Percentiles rank a stretch among this genome's conserved stretches.
Conservation (phyloP, 495 filamentous ascomycete species). For the Talaromyces trachyspermus region DNA sequence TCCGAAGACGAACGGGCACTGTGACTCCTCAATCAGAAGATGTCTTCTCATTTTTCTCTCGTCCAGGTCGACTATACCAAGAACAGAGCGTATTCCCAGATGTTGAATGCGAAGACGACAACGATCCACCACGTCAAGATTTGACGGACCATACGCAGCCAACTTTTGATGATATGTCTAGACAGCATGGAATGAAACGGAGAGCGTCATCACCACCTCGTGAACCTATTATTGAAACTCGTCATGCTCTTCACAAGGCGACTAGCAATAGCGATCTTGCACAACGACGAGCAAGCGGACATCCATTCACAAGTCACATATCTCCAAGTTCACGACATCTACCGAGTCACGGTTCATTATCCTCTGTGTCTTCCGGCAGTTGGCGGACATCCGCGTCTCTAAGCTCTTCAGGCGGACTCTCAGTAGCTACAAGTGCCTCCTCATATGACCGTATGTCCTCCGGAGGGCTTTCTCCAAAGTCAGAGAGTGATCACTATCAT, state of each 20-base stretch:
- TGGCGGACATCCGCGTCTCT: conserved; percentile 61
- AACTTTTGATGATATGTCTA: conserved; percentile 30
- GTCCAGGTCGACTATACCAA: conserved; percentile 53
- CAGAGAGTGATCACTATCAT: conserved; percentile 41
- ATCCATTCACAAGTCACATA: conserved; percentile 50
- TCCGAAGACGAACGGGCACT: conserved; percentile 28
- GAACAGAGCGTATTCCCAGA: conserved; percentile 56
- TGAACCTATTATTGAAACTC: conserved; percentile 66
- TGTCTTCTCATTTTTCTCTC: conserved; percentile 38
- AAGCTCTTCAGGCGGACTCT: conserved; percentile 56
- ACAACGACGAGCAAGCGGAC: conserved; percentile 56
- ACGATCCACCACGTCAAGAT: conserved; percentile 46
- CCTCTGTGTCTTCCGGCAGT: conserved; percentile 63
- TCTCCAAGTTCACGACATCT: conserved; percentile 50
- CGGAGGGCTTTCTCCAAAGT: conserved; percentile 59
- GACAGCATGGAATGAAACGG: conserved; percentile 60
- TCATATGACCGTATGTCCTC: conserved; percentile 70
- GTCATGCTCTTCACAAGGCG: conserved; percentile 44
- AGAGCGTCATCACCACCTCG: conserved; percentile 73
- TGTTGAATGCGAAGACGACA: conserved; percentile 61
- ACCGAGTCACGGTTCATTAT: conserved; percentile 59
- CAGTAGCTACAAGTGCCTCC: conserved; percentile 59
- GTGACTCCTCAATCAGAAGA: conserved; percentile 42
- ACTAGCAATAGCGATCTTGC: conserved; percentile 57
- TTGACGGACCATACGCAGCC: conserved; percentile 51